Conservation (phyloP, 2,329 filamentous ascomycete species). For the Ampelomyces quisqualis region DNA sequence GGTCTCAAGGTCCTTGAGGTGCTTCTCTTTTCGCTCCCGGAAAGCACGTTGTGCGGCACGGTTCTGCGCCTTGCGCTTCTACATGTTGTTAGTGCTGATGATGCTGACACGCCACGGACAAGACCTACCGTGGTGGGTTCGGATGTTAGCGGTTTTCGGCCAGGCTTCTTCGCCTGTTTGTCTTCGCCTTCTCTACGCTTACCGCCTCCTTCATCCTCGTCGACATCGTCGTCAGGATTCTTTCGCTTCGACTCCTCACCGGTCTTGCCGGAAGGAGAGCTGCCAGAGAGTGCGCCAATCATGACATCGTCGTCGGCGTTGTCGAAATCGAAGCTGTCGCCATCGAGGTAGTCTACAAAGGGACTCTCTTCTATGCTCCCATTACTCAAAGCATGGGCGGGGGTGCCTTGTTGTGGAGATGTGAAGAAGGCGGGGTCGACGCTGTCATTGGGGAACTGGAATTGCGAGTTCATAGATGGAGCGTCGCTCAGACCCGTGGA, state of each 20-base stretch:
- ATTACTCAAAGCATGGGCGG: constrained; percentile 53
- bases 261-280: constrained; percentile 52
- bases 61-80: constrained; percentile 88
- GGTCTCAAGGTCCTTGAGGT: constrained; percentile 68
- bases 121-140: constrained; percentile 89
- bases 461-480: constrained; percentile 25
- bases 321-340: constrained; percentile 76
- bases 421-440: constrained; percentile 42
- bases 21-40: constrained; percentile 64
- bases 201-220: constrained; percentile 60
- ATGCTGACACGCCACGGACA: constrained; percentile 4
- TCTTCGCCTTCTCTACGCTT: constrained; percentile 82
- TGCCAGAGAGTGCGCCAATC: constrained; percentile 73
- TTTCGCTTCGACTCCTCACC: constrained; percentile 60
- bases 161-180: constrained; percentile 91
- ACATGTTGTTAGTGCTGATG: constrained; percentile 26
- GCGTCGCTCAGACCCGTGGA: constrained; percentile 20
- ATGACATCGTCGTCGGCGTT: constrained; percentile 61
- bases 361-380: constrained; percentile 67
- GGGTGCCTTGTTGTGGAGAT: constrained; percentile 41
- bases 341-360: constrained; percentile 79
- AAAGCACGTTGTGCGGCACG: constrained; percentile 63
- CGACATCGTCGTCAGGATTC: constrained; percentile 69
- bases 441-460: constrained; percentile 36
- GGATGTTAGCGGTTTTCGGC: constrained; percentile 90